Evolutionary conservation across 305 asterid species (phyloP), one percentile per base, ranked within the genome.

Genomic region (Fraxinus velutina): DNA sequence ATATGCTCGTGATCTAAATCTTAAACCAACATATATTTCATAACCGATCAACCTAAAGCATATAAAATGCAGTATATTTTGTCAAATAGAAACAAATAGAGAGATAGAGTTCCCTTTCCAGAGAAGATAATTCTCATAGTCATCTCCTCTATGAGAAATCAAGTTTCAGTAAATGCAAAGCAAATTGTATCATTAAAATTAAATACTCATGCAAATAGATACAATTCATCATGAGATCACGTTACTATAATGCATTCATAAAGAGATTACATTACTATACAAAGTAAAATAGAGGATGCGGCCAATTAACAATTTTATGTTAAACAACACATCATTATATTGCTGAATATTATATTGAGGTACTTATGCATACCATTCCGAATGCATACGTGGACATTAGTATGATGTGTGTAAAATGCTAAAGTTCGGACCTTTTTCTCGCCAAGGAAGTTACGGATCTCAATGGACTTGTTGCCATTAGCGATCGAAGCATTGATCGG

Each of bases 361-460:
- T 13, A 62, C 72, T 24, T 57, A 0, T 7, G 32, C 73, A 3
- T 22, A 64, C 29, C 24, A 8, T 2, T 22, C 5, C 5, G 2
- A 60, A 12, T 10, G 34, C 55, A 33, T 27, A 10, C 1, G 7
- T 1, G 34, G 22, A 32, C 36, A 64, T 7, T 0, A 15, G 4
- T 50, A 15, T 15, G 6, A 15, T 15, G 7, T 4, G 15, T 0
- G 34, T 0, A 6, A 13, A 21, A 22, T 0, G 42, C 1, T 6
- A 52, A 30, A 13, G 13, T 24, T 1, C 8, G 6, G 22, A 91
- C 94, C 92, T 66, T 91, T 80, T 90, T 91, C 84, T 90, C 93
- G 36, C 93, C 94, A 57, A 91, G 94, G 79, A 91, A 91, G 80
- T 90, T 90, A 19, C 92, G 89, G 89, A 91, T 91, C 91, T 90